A percentile compares a stretch with the other conserved stretches of the same genome.
These are phyloP conservation scores for Fusarium zealandicum DNA, from an alignment of 2,329 filamentous ascomycete genomes.

Conservation along the genomic window DNA sequence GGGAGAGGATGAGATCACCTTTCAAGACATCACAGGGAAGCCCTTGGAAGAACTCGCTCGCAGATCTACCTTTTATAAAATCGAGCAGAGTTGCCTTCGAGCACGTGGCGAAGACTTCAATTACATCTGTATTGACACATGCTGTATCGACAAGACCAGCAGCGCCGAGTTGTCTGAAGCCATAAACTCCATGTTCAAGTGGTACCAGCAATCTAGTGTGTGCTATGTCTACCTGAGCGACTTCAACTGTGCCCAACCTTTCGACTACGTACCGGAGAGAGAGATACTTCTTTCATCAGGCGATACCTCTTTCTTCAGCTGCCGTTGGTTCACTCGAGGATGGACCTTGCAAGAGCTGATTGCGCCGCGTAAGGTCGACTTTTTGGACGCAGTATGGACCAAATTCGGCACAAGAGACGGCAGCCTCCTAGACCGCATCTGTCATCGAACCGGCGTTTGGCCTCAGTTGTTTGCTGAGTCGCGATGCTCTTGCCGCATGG, in stretches of 20 bases:
- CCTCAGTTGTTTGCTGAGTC: slow-evolving; percentile 28
- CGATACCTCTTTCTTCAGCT: slow-evolving; percentile 22
- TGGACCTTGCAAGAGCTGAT: slow-evolving; percentile 45
- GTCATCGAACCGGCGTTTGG: slow-evolving; percentile 27
- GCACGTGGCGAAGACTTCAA: slow-evolving; percentile 16
- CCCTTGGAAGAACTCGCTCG: not conserved
- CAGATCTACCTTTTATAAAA: slow-evolving; percentile 28
- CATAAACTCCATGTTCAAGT: slow-evolving; percentile 43
- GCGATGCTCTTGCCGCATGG: slow-evolving; percentile 25
- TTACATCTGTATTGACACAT: slow-evolving; percentile 42
- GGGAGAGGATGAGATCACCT: slow-evolving; percentile 42
- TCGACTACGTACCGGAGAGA: not conserved
- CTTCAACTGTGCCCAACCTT: not conserved
- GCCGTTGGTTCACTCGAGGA: slow-evolving; percentile 37
- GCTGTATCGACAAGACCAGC: slow-evolving; percentile 41
- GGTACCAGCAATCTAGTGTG: slow-evolving; percentile 35
- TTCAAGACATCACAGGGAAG: slow-evolving; percentile 36
- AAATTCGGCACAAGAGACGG: slow-evolving; percentile 38
- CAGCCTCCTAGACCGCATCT: slow-evolving; percentile 25
- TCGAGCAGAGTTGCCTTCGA: slow-evolving; percentile 23
- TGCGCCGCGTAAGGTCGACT: slow-evolving; percentile 39
- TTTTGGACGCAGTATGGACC: slow-evolving; percentile 41
- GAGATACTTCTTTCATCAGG: not conserved
- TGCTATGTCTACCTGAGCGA: slow-evolving; percentile 42
- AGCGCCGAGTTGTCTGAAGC: slow-evolving; percentile 41